Evolutionary conservation across 306 rosid species (phyloP).

Genomic region (Dryas drummondii): DNA sequence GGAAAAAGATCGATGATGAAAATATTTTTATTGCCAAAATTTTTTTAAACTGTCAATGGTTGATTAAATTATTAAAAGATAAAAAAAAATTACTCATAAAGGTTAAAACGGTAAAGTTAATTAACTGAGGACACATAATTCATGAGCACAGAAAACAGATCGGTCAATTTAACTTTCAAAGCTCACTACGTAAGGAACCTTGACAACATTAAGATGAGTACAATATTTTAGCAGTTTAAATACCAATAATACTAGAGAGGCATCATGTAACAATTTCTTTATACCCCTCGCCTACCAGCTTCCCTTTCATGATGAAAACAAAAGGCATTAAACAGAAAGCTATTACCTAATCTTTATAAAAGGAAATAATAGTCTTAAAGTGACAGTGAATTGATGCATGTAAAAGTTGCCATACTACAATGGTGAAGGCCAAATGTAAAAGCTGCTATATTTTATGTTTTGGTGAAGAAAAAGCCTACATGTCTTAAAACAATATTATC

Average conservation of each 20-base stretch:
- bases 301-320: background rate
- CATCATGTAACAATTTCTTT: background rate
- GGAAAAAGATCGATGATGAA: too few species aligned
- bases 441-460: too few species aligned
- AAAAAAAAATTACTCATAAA: too few species aligned
- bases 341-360: background rate
- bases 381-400: too few species aligned
- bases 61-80: too few species aligned
- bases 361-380: too few species aligned
- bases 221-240: background rate
- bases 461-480: background rate
- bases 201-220: background rate
- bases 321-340: background rate
- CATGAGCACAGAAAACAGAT: background rate
- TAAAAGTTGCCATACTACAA: too few species aligned
- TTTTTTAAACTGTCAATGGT: too few species aligned
- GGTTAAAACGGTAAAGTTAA: too few species aligned
- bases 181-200: background rate
- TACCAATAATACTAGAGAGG: background rate
- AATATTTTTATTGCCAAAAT: too few species aligned
- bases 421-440: background rate
- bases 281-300: background rate
- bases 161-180: background rate
- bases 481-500: background rate
- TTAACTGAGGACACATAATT: background rate